These are phyloP conservation scores for Wakefieldia striispora DNA, from an alignment of 768 basidiomycete species.

Conservation along the genomic window DNA sequence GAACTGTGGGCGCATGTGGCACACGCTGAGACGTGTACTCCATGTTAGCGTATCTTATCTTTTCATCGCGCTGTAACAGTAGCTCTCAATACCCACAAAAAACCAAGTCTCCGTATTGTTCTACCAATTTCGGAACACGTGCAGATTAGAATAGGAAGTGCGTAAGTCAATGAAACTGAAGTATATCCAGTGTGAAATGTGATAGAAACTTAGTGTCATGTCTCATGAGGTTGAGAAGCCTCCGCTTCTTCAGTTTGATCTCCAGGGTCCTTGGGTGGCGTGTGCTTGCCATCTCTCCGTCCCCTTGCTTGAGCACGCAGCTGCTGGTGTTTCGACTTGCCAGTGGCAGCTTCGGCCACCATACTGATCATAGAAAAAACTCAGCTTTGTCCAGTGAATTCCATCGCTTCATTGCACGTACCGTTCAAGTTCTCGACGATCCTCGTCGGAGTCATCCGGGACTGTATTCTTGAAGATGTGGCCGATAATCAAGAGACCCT, in stretches of 20 bases:
- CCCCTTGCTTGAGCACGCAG: conserved; percentile 26
- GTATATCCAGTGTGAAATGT: conserved; percentile 20
- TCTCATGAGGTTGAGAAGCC: conserved; percentile 15
- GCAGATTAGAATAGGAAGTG: conserved; percentile 19
- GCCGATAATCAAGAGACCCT: conserved; percentile 88
- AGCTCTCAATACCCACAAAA: conserved; percentile 11
- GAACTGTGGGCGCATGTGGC: conserved; percentile 2
- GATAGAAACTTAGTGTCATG: conserved; percentile 4
- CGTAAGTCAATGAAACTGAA: conserved; percentile 12
- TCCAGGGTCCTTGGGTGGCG: conserved; percentile 33
- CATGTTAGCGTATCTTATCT: background rate
- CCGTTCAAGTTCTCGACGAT: conserved; percentile 93
- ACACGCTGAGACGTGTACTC: conserved; percentile 2
- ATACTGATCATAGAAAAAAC: conserved; percentile 45
- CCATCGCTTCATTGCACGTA: conserved; percentile 33
- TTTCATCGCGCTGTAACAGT: conserved; percentile 15
- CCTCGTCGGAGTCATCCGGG: conserved; percentile 91
- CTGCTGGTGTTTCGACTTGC: conserved; percentile 59
- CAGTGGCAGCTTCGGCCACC: conserved; percentile 81
- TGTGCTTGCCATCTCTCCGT: conserved; percentile 38
- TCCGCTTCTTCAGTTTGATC: conserved; percentile 25
- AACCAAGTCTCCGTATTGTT: conserved; percentile 6
- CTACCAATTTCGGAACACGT: conserved; percentile 15
- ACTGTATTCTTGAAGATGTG: conserved; percentile 82
- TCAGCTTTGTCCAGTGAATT: background rate